Percentiles rank a stretch among this genome's conserved stretches.
Conservation (phyloP, 331 rosid species). For the Phaseolus coccineus region DNA sequence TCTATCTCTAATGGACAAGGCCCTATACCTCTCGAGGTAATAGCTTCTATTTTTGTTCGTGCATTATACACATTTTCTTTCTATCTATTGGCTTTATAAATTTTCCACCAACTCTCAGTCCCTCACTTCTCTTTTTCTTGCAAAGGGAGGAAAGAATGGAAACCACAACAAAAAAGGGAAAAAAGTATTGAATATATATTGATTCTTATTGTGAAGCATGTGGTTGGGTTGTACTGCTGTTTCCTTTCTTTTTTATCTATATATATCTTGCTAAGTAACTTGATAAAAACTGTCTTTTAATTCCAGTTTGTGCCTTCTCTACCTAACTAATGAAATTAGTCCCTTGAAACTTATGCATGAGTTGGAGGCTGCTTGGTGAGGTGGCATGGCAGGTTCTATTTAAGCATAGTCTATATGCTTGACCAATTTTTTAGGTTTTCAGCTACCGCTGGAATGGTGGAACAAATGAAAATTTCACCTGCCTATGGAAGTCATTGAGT, state of each 20-base stretch:
- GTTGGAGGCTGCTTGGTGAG: conserved; percentile 27
- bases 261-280: background rate
- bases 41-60: conserved; percentile 15
- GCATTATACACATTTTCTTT: conserved; percentile 37
- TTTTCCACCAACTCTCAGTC: background rate
- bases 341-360: conserved; percentile 18
- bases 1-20: conserved; percentile 58
- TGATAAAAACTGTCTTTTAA: conserved; percentile 21
- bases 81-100: conserved; percentile 3
- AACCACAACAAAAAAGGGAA: background rate
- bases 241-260: background rate
- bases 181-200: background rate
- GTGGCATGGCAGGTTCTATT: conserved; percentile 13
- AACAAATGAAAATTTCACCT: conserved; percentile 21
- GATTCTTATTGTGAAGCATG: conserved; percentile 1
- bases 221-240: conserved; percentile 17
- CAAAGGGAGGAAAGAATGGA: conserved; percentile 31
- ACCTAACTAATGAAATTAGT: background rate
- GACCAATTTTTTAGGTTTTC: conserved; percentile 32
- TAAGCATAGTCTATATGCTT: conserved; percentile 16
- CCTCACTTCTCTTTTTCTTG: background rate
- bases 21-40: conserved; percentile 69
- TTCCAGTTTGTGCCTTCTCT: conserved; percentile 33
- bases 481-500: conserved; percentile 26
- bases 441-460: conserved; percentile 12